Base-by-base conservation (phyloP, 2,329 filamentous ascomycete species). In the Coniosporium tulheliwenetii region DNA sequence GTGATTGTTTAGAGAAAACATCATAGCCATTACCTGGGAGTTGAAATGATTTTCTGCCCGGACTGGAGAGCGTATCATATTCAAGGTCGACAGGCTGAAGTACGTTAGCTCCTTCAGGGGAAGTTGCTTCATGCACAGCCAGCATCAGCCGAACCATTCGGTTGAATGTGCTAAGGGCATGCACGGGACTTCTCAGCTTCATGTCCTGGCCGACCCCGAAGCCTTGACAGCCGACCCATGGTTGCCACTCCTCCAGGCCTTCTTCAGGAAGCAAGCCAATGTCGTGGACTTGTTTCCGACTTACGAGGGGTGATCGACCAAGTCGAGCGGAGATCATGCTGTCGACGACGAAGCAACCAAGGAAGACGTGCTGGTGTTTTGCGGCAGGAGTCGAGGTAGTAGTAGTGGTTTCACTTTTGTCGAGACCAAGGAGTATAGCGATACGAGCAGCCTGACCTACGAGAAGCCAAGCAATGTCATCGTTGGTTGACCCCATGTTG, bases 241-340 rank as follows among this genome's bases (percentile, higher is more conserved):
- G 75, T 47, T 81, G 75, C 80, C 80, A 85, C 59, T 85, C 79
- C 50, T 85, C 81, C 14, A 79, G 60, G 1, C 77, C 77, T 48
- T 81, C 76, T 54, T 82, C 77, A 19, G 73, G 66, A 2, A 81
- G 60, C 2, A 60, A 56, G 8, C 68, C 67, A 29, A 67, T 52
- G 32, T 58, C 55, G n/a, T 63, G 56, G 19, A 73, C 53, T 39
- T 74, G 68, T 10, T 64, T 61, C 8, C 58, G 52, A 41, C 59
- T 60, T 5, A 79, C 62, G 50, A 72, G 69, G 2, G 71, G 63
- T 8, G 63, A 57, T 30, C 64, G 64, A n/a, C 65, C 59, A 3
- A 76, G 59, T 8, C 69, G 62, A 13, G 71, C 54, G 8, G 71
- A 69, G 10, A 77, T 53, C 15, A 78, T 55, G 10, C 70, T 73